A percentile compares a stretch with the other conserved stretches of the same genome.
phyloP scores from a whole-genome alignment of 1,284 basidiomycete species.

The Phellopilus nigrolimitatus region DNA sequence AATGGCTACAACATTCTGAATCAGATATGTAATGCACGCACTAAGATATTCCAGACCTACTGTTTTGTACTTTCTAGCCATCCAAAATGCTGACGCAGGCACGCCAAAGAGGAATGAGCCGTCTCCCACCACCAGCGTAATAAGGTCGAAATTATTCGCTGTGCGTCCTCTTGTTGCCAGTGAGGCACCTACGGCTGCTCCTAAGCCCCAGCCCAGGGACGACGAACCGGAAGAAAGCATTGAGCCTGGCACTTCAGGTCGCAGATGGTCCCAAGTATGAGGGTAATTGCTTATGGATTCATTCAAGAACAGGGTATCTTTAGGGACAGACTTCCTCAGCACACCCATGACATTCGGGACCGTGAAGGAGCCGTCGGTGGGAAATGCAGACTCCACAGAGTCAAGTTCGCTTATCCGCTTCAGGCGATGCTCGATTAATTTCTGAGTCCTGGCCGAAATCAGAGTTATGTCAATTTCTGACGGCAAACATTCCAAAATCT shows the following conservation, averaged over 20 bases:
- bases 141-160: conserved; percentile 39
- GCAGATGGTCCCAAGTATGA: conserved; percentile 50
- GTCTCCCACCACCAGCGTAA: conserved; percentile 59
- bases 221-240: conserved; percentile 53
- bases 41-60: conserved; percentile 33
- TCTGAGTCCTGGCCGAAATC: conserved; percentile 20
- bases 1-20: conserved; percentile 45
- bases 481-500: conserved; percentile 38
- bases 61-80: conserved; percentile 60
- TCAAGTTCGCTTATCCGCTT: conserved; percentile 29
- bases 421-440: conserved; percentile 23
- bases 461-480: conserved; percentile 8
- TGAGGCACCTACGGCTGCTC: conserved; percentile 54
- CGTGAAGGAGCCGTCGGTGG: conserved; percentile 31
- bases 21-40: background rate
- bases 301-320: conserved; percentile 49
- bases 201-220: conserved; percentile 62
- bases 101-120: conserved; percentile 65
- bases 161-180: conserved; percentile 36
- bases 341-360: conserved; percentile 45
- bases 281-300: conserved; percentile 59
- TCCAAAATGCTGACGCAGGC: conserved; percentile 64
- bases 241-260: conserved; percentile 46
- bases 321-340: conserved; percentile 40
- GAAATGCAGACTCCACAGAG: conserved; percentile 25